Evolutionary conservation across 2,329 filamentous ascomycete species (phyloP).

Genomic region (Ceratocystis variospora): DNA sequence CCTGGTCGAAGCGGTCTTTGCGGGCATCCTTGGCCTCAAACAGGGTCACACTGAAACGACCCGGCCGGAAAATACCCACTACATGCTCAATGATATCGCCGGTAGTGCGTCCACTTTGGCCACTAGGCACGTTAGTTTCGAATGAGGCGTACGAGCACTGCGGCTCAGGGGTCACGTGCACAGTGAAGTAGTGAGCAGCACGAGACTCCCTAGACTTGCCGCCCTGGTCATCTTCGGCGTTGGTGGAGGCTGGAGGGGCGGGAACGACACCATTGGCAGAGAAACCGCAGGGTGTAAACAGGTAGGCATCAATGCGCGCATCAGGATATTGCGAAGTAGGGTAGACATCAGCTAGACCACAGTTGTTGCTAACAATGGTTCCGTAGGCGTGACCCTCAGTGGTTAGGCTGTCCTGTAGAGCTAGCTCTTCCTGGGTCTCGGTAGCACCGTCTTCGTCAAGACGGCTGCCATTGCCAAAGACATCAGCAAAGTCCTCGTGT

Average conservation of each 20-base stretch:
- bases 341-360: constrained; percentile 81
- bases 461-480: constrained; percentile 55
- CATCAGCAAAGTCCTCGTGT: constrained; percentile 54
- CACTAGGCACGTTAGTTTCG: constrained; percentile 90
- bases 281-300: constrained; percentile 94
- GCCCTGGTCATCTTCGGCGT: constrained; percentile 24
- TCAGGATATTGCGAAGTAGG: constrained; percentile 78
- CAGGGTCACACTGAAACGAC: constrained; percentile 91
- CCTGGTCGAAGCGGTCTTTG: constrained; percentile 12
- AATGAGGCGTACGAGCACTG: constrained; percentile 97
- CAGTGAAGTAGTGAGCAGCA: constrained; percentile 84
- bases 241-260: constrained; percentile 43
- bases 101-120: constrained; percentile 75
- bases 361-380: constrained; percentile 78
- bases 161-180: constrained; percentile 94
- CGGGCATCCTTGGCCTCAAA: constrained; percentile 66
- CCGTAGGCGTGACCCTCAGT: constrained; percentile 91
- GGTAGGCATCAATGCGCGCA: constrained; percentile 84
- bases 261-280: constrained; percentile 94
- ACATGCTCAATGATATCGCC: constrained; percentile 87
- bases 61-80: constrained; percentile 88
- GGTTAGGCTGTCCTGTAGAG: constrained; percentile 55
- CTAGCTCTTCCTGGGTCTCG: constrained; percentile 28
- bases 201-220: constrained; percentile 23
- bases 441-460: constrained; percentile 42